Base-by-base conservation (phyloP, 495 filamentous ascomycete species). In the Sphaerosporella brunnea region DNA sequence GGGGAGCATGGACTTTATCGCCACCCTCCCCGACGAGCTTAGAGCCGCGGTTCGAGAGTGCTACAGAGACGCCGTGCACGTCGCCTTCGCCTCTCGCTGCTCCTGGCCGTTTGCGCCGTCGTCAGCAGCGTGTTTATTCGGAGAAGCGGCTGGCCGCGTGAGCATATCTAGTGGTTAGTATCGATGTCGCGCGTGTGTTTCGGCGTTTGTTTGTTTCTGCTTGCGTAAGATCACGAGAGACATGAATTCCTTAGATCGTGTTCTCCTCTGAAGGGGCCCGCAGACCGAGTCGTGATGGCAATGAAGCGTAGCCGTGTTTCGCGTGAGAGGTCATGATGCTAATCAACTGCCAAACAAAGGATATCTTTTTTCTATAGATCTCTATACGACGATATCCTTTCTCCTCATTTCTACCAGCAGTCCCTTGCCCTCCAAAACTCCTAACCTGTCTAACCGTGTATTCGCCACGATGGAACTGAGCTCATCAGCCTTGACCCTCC, bases 381-480 rank as follows among this genome's bases (percentile, higher is more conserved):
- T 37, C 35, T 37, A 37, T 37, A 37, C 16, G 8, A 9, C 35
- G 18, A 18, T 9, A 18, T 37, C 35, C n/a, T n/a, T n/a, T n/a
- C 23, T 43, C 40, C 13, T 43, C 40, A 21, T 75, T 69, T 49
- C 90, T 71, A 96, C 79, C 45, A 85, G 61, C 42, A 93, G 67
- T 1, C 79, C 79, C 56, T 75, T 73, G 20, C 70, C 62, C n/a
- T 69, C 69, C 32, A 96, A 60, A 55, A 79, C 72, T 76, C 62
- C 96, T 97, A n/a, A 97, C 90, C 51, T 96, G 75, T 59, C 77
- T 75, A 7, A 97, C 87, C 0, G 87, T 94, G 61, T 86, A 96
- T 65, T 97, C 88, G 23, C 79, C 82, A 23, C 92, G 71, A 66
- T 97, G 90, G 62, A 97, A 97, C 77, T 81, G 52, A 18, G 46